These are phyloP conservation scores for Quercus variabilis DNA, from an alignment of 306 rosid genomes.

Conservation along the genomic window DNA sequence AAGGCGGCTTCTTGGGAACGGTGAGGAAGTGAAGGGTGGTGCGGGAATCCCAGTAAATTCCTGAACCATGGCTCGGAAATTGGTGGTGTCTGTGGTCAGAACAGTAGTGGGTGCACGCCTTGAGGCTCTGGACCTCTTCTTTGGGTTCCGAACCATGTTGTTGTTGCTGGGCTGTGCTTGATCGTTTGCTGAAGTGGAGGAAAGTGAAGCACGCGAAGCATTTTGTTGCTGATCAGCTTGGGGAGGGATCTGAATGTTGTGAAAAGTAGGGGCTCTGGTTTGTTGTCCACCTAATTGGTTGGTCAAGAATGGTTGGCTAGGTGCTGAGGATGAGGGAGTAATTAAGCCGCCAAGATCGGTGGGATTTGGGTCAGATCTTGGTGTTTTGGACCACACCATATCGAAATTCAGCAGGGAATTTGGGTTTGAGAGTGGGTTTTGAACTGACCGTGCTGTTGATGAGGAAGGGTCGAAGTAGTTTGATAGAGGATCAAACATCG, in stretches of 20 bases:
- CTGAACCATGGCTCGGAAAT: constrained; percentile 99
- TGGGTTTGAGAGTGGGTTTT: constrained; percentile 20
- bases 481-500: constrained; percentile 49
- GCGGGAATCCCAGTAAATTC: constrained; percentile 98
- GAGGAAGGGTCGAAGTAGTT: constrained; percentile 56
- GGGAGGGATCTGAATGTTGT: constrained; percentile 27
- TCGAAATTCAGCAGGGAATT: constrained; percentile 45
- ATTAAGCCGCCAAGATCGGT: constrained; percentile 37
- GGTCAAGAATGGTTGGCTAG: constrained; percentile 33
- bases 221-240: constrained; percentile 15
- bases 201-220: constrained; percentile 26
- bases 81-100: constrained; percentile 79
- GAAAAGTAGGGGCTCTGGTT: constrained; percentile 29
- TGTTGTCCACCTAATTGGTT: constrained; percentile 32
- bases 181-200: constrained; percentile 19
- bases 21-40: constrained; percentile 71
- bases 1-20: constrained; percentile 62
- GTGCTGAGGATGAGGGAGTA: constrained; percentile 20
- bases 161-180: constrained; percentile 15
- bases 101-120: constrained; percentile 97
- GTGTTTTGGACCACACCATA: constrained; percentile 47
- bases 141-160: constrained; percentile 61
- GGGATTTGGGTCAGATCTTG: constrained; percentile 52
- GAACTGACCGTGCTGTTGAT: constrained; percentile 1
- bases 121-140: constrained; percentile 86